phyloP scores from a whole-genome alignment of 2,329 filamentous ascomycete species.

The Lojkania enalia region DNA sequence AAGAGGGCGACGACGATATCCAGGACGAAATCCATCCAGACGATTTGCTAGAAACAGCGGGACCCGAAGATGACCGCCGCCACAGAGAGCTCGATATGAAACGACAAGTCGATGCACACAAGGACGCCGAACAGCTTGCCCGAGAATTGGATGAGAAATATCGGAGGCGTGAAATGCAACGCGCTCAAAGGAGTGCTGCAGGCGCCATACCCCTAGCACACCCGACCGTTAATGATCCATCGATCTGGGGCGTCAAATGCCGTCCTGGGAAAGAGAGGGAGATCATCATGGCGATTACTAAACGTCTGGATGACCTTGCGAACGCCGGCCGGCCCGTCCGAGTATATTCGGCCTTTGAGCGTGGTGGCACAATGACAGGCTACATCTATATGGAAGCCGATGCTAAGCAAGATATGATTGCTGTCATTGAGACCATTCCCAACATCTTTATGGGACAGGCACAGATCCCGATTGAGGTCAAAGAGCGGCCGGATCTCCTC shows the following conservation, averaged over 20 bases:
- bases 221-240: conserved; percentile 91
- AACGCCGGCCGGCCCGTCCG: conserved; percentile 78
- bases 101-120: conserved; percentile 81
- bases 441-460: conserved; percentile 89
- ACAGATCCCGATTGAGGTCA: conserved; percentile 87
- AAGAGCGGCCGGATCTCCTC: conserved; percentile 96
- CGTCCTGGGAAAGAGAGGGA: conserved; percentile 96
- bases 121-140: conserved; percentile 93
- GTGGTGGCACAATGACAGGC: conserved; percentile 85
- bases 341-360: conserved; percentile 90
- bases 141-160: conserved; percentile 82
- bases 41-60: conserved; percentile 73
- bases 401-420: conserved; percentile 81
- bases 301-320: conserved; percentile 78
- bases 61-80: conserved; percentile 83
- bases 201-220: conserved; percentile 64
- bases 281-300: conserved; percentile 84
- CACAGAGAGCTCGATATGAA: conserved; percentile 93
- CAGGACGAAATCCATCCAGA: conserved; percentile 92
- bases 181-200: conserved; percentile 32
- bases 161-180: conserved; percentile 63
- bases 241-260: conserved; percentile 92
- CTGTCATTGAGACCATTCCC: conserved; percentile 79
- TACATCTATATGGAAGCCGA: conserved; percentile 95
- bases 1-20: conserved; percentile 80